phyloP scores from a whole-genome alignment of 2,329 filamentous ascomycete genomes.

The Ceratocystiopsis brevicomis region DNA sequence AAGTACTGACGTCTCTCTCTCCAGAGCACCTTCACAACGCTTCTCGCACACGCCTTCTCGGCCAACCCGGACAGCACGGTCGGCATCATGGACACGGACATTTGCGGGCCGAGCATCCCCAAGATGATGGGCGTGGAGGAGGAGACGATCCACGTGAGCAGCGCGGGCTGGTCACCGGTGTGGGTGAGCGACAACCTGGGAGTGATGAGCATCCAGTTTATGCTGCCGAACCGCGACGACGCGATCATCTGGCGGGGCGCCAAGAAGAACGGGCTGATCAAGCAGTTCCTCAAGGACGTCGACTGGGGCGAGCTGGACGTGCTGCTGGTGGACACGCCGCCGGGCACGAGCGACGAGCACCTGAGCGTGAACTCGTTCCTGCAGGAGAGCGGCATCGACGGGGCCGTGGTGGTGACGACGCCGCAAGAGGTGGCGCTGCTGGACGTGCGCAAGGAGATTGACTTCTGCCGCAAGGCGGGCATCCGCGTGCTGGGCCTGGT shows the following conservation, averaged over 20 bases:
- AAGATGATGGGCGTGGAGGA: slow-evolving; percentile 97
- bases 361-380: slow-evolving; percentile 82
- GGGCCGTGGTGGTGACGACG: slow-evolving; percentile 82
- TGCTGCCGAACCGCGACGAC: slow-evolving; percentile 84
- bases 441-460: slow-evolving; percentile 91
- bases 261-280: slow-evolving; percentile 97
- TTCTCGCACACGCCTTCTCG: slow-evolving; percentile 63
- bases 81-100: slow-evolving; percentile 95
- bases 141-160: slow-evolving; percentile 83
- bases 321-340: slow-evolving; percentile 83
- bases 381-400: slow-evolving; percentile 80
- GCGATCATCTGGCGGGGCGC: slow-evolving; percentile 94
- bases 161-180: slow-evolving; percentile 79
- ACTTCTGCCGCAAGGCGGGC: slow-evolving; percentile 89
- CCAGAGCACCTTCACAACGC: slow-evolving; percentile 10
- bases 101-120: slow-evolving; percentile 87
- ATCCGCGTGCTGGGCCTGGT: slow-evolving; percentile 78
- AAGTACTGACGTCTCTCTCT: not conserved
- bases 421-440: slow-evolving; percentile 85
- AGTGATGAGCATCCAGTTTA: slow-evolving; percentile 96
- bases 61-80: slow-evolving; percentile 60
- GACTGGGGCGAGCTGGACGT: slow-evolving; percentile 95
- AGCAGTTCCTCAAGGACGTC: slow-evolving; percentile 94
- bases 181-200: slow-evolving; percentile 89
- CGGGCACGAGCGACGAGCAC: slow-evolving; percentile 90